Percentiles rank a stretch among this genome's conserved stretches.
phyloP scores from a whole-genome alignment of 164 flowering plant genomes.

The Protea cynaroides region DNA sequence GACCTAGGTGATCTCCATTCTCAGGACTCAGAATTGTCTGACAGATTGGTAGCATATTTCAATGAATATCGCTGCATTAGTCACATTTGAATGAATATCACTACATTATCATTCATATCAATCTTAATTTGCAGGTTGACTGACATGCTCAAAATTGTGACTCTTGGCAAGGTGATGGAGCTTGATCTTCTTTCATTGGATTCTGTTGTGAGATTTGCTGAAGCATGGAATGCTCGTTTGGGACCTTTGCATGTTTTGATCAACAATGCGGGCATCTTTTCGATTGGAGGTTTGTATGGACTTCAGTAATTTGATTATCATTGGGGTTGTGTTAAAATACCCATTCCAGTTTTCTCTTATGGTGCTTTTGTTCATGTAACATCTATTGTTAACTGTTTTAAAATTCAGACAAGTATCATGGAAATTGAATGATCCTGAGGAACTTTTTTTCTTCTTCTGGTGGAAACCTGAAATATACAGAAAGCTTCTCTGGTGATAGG shows the following conservation, averaged over 20 bases:
- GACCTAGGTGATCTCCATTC: too few species aligned
- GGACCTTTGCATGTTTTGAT: slow-evolving; percentile 85
- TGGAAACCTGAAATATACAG: too few species aligned
- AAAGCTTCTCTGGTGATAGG: too few species aligned
- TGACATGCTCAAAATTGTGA: slow-evolving; percentile 11
- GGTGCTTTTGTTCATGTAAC: neutral
- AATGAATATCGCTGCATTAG: too few species aligned
- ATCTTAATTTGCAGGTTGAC: slow-evolving; percentile 9
- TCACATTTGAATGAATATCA: too few species aligned
- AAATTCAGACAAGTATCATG: too few species aligned
- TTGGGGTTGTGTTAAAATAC: neutral
- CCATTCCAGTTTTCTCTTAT: neutral
- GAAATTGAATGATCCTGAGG: too few species aligned
- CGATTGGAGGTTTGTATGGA: slow-evolving; percentile 73
- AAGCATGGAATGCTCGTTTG: slow-evolving; percentile 80
- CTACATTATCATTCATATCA: slow-evolving; percentile 5
- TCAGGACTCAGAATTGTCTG: too few species aligned
- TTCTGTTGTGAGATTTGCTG: slow-evolving; percentile 77
- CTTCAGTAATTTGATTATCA: neutral
- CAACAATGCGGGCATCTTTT: slow-evolving; percentile 92
- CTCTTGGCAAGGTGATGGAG: slow-evolving; percentile 69
- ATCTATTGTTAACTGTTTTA: too few species aligned
- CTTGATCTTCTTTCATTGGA: slow-evolving; percentile 91
- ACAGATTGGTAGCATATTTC: too few species aligned
- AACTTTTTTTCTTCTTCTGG: too few species aligned